Evolutionary conservation across 441 rosid genomes (phyloP), one percentile per base, ranked within the genome.

Genomic region (Populus hybrid): DNA sequence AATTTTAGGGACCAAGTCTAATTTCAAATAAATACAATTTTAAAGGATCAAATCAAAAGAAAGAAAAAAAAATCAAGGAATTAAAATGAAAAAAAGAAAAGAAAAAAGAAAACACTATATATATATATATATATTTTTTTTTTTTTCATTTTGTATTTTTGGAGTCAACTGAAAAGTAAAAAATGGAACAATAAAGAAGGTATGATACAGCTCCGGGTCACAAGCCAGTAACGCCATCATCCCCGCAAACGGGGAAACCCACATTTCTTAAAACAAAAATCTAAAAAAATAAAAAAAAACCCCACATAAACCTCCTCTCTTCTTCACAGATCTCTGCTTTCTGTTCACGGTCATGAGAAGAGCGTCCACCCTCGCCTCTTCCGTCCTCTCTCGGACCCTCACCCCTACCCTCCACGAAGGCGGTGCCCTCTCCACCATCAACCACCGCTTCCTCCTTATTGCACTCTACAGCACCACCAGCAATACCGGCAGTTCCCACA

Each of bases 371-470:
- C 66, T 83, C 68, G 77, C 82, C 65, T 82, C 82, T 70, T 75
- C 82, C 69, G 8, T 82, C 59, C 81, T 84, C 34, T 84, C 82
- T 59, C 81, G 83, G 63, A 77, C 83, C 64, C 76, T 84, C 21
- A 74, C 84, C 20, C 10, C 83, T 9, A 14, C 81, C 66, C 67
- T 71, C 32, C 70, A 59, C 34, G 53, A 71, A 30, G 82, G 81
- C 9, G 82, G 23, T 57, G 63, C 21, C 8, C 63, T 57, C 63
- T 57, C 78, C 30, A 30, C 79, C 71, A 34, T 82, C 63, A 67
- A 75, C 23, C 67, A 74, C 65, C 79, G 84, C 26, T 69, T 77
- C 32, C 68, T 85, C 69, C 83, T 59, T 71, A 70, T 20, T 10
- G 32, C 32, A 30, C 32, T 30, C 32, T 30, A 30, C 32, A 30